These are phyloP conservation scores for Boletus tomentosulus DNA, from an alignment of 768 basidiomycete genomes.

Conservation along the genomic window DNA sequence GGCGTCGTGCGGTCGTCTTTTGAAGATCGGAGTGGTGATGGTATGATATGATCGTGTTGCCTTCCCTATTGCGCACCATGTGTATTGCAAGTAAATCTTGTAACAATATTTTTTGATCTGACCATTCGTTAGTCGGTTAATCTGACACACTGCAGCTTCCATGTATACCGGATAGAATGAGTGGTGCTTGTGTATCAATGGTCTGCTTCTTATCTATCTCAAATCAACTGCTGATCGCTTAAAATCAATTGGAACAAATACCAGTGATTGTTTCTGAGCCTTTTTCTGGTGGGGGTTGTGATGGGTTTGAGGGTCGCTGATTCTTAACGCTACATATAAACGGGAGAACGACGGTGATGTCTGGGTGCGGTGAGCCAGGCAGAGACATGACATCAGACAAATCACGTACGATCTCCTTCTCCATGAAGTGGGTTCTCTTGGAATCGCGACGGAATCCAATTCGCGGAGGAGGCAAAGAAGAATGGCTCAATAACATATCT, in stretches of 20 bases:
- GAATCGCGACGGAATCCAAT: constrained; percentile 41
- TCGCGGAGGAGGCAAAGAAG: constrained; percentile 41
- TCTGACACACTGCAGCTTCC: not conserved
- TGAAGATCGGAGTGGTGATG: constrained; percentile 26
- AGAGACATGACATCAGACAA: not conserved
- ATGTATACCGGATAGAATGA: constrained; percentile 23
- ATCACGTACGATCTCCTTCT: constrained; percentile 36
- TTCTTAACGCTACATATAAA: constrained; percentile 40
- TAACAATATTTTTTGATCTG: constrained; percentile 24
- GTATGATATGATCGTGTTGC: constrained; percentile 34
- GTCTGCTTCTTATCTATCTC: constrained; percentile 17
- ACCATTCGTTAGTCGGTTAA: not conserved
- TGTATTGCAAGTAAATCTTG: constrained; percentile 39
- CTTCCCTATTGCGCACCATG: constrained; percentile 29
- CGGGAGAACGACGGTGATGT: constrained; percentile 41
- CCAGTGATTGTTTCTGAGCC: constrained; percentile 10
- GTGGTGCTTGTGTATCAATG: constrained; percentile 34
- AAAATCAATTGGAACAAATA: constrained; percentile 1
- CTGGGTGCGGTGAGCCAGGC: constrained; percentile 18
- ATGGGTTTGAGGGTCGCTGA: constrained; percentile 15
- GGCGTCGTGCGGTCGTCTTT: constrained; percentile 25
- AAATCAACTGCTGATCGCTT: not conserved
- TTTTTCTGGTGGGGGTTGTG: not conserved
- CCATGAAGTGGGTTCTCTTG: constrained; percentile 30
- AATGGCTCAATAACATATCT: constrained; percentile 43